Percentiles rank a stretch among this genome's conserved stretches.
These are phyloP conservation scores for Aspergillus thermomutatus DNA, from an alignment of 2,329 filamentous ascomycete species.

Conservation along the genomic window DNA sequence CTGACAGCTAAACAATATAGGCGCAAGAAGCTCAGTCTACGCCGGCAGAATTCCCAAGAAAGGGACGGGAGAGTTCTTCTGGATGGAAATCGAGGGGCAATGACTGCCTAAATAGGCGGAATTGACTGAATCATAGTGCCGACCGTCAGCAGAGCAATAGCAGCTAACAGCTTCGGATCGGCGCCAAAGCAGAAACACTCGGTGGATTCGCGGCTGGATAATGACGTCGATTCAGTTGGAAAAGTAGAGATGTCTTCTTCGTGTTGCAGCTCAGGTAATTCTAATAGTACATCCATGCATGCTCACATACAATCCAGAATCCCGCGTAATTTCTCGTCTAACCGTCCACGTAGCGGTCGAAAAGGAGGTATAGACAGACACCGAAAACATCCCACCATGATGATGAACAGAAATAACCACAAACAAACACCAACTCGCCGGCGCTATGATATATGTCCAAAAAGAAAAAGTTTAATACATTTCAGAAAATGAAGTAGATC, in stretches of 20 bases:
- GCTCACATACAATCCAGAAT: conserved; percentile 1
- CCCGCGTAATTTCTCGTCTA: background rate
- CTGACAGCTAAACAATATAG: background rate
- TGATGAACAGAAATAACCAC: conserved; percentile 8
- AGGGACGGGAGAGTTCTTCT: background rate
- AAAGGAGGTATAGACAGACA: conserved; percentile 5
- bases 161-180: background rate
- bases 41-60: background rate
- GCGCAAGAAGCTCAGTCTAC: background rate
- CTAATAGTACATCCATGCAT: background rate
- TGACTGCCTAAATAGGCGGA: background rate
- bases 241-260: conserved; percentile 11
- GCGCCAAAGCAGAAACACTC: background rate
- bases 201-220: background rate
- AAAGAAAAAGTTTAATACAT: conserved; percentile 28
- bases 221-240: background rate
- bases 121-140: background rate
- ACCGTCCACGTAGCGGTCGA: background rate
- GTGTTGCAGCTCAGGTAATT: background rate
- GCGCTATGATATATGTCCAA: conserved; percentile 35
- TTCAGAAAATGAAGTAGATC: conserved; percentile 12
- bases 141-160: background rate
- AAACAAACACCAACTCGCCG: conserved; percentile 28
- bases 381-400: conserved; percentile 12
- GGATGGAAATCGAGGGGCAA: background rate